Evolutionary conservation across 768 basidiomycete genomes (phyloP).

Genomic region (Inosperma sp.): DNA sequence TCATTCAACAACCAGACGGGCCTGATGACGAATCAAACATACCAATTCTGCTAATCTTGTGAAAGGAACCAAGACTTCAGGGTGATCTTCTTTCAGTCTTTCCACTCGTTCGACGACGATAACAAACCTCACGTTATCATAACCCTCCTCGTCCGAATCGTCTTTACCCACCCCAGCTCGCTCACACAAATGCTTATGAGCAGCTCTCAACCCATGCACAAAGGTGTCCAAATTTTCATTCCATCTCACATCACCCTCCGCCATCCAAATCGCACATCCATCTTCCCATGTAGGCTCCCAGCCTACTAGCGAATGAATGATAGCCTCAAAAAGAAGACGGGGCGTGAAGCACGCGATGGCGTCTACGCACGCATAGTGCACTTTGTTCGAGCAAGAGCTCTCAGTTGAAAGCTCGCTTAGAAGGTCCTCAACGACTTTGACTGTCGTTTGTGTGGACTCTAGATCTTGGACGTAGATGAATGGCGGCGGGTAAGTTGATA

Average conservation of each 20-base stretch:
- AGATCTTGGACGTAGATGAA: constrained; percentile 69
- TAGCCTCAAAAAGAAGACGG: constrained; percentile 60
- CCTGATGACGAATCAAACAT: constrained; percentile 15
- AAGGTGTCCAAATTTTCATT: constrained; percentile 68
- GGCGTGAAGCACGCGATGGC: constrained; percentile 57
- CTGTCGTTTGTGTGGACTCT: constrained; percentile 42
- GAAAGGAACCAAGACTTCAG: constrained; percentile 66
- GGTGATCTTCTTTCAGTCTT: constrained; percentile 53
- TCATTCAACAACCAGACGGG: background rate
- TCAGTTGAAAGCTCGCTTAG: constrained; percentile 25
- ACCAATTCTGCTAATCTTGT: constrained; percentile 71
- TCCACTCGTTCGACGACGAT: constrained; percentile 68
- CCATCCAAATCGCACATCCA: constrained; percentile 57
- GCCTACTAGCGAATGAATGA: constrained; percentile 54
- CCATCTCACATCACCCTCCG: constrained; percentile 35
- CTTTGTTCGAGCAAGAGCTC: constrained; percentile 22
- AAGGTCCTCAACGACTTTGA: constrained; percentile 38
- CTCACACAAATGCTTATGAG: constrained; percentile 26
- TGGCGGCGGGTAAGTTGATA: constrained; percentile 46
- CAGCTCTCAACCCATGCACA: constrained; percentile 55
- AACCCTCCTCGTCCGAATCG: constrained; percentile 28
- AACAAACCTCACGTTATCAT: constrained; percentile 42
- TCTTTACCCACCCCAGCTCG: constrained; percentile 2
- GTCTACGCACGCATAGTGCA: constrained; percentile 47
- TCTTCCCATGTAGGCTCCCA: constrained; percentile 57